Percentiles rank a stretch among this genome's conserved stretches.
phyloP scores from a whole-genome alignment of 495 filamentous ascomycete genomes.

The Penicillium subrubescens region DNA sequence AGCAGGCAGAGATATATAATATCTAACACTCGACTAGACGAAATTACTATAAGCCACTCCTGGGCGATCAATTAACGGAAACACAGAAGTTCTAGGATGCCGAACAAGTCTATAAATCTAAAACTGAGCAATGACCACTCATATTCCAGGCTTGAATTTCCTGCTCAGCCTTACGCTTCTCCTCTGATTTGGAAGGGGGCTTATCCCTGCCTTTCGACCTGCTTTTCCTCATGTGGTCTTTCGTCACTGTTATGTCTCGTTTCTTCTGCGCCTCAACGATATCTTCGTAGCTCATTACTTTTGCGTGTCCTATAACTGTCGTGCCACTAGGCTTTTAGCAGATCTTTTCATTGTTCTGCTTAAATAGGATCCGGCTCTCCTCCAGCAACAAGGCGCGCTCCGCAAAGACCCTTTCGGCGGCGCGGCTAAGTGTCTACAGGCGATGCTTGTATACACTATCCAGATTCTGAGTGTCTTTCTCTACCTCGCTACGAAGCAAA shows the following conservation, averaged over 20 bases:
- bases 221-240: conserved; percentile 23
- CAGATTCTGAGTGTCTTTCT: conserved; percentile 29
- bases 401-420: conserved; percentile 34
- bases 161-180: conserved; percentile 19
- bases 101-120: conserved; percentile 17
- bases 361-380: conserved; percentile 26
- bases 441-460: conserved; percentile 27
- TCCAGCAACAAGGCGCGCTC: conserved; percentile 29
- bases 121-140: conserved; percentile 17
- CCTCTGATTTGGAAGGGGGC: conserved; percentile 14
- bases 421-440: conserved; percentile 27
- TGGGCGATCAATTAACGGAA: too few species aligned
- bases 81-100: conserved; percentile 3
- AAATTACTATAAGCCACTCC: too few species aligned
- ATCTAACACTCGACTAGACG: too few species aligned
- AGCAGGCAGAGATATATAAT: too few species aligned
- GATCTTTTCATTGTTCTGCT: conserved; percentile 35
- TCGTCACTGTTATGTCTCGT: conserved; percentile 20
- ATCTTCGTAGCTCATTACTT: conserved; percentile 41
- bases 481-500: conserved; percentile 30
- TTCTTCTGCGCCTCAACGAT: conserved; percentile 35
- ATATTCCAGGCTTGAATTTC: conserved; percentile 22
- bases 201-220: conserved; percentile 13
- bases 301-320: conserved; percentile 32
- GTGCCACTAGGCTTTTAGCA: conserved; percentile 31